Percentiles rank a stretch among this genome's conserved stretches.
Evolutionary conservation across 83 land plant genomes (phyloP).

Genomic region (Thuja plicata): DNA sequence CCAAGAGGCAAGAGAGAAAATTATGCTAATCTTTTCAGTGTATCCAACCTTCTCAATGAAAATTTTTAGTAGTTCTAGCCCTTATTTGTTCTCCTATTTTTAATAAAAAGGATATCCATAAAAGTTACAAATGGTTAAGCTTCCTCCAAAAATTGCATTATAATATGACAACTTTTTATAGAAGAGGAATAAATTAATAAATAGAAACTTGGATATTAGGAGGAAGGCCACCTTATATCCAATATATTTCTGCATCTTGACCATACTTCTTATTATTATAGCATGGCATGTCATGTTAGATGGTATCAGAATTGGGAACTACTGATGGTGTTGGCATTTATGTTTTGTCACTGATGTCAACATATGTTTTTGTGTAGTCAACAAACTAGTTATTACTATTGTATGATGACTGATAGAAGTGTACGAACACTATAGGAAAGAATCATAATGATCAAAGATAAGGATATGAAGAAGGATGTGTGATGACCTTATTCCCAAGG

Average conservation of each 20-base stretch:
- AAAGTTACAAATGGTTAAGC: background rate
- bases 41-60: constrained; percentile 98
- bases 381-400: too few species aligned
- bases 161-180: background rate
- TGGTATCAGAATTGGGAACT: too few species aligned
- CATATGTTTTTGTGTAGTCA: too few species aligned
- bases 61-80: constrained; percentile 90
- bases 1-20: background rate
- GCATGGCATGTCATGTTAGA: constrained; percentile 50
- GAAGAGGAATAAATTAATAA: background rate
- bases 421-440: too few species aligned
- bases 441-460: too few species aligned
- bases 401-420: too few species aligned
- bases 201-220: constrained; percentile 85
- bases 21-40: constrained; percentile 71
- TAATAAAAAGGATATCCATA: background rate
- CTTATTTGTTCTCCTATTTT: constrained; percentile 91
- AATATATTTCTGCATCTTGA: constrained; percentile 95
- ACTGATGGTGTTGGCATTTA: too few species aligned
- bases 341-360: too few species aligned
- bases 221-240: constrained; percentile 99
- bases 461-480: too few species aligned
- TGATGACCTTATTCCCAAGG: too few species aligned
- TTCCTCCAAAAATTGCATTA: background rate
- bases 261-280: constrained; percentile 98